Base-by-base conservation (phyloP, 192 early-diverging fungal species). In the Coemansia sp. region DNA sequence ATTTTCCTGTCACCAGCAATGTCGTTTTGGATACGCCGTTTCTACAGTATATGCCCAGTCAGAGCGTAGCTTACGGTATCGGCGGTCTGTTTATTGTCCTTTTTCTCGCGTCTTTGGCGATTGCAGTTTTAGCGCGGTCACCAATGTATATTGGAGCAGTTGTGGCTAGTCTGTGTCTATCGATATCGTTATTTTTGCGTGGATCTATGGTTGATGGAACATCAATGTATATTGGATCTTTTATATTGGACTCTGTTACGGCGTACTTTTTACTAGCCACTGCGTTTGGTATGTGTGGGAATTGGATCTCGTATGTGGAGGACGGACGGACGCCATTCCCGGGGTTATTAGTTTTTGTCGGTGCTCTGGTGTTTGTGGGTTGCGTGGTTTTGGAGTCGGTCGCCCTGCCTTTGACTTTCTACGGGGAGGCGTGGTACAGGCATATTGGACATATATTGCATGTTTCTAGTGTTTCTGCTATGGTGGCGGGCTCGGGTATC, bases 41-140 rank as follows among this genome's bases (percentile, higher is more conserved):
- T 53, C 44, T 75, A 58, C 73, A 75, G 40, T 80, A 75, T 60
- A 31, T 61, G 27, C 68, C 75, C 7, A 43, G 24, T 47, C n/a
- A 43, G 6, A 44, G 39, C 29, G 72, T 70, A 13, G 80, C 75
- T 22, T 83, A 70, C 12, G 80, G 69, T 9, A 65, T 68, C 8
- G 76, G 80, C 39, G 76, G 72, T 2, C 67, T 68, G 13, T 78
- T 78, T n/a, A 72, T 66, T 4, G 76, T 68, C 0, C 69, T 83
- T 2, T n/a, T 57, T 3, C 29, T 78, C 4, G 58, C 76, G 3
- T 64, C 58, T 0, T 29, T 70, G 4, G 69, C 60, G 0, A 69
- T 29, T 11, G 43, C 63, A 1, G 38, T 41, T 4, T 18, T 74
- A 27, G 44, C 69, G 1, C 65, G 68, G 1, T 44, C 64, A 12